Base-by-base conservation (phyloP, 148 eudicot genomes). In the Tetragonia tetragonoides region DNA sequence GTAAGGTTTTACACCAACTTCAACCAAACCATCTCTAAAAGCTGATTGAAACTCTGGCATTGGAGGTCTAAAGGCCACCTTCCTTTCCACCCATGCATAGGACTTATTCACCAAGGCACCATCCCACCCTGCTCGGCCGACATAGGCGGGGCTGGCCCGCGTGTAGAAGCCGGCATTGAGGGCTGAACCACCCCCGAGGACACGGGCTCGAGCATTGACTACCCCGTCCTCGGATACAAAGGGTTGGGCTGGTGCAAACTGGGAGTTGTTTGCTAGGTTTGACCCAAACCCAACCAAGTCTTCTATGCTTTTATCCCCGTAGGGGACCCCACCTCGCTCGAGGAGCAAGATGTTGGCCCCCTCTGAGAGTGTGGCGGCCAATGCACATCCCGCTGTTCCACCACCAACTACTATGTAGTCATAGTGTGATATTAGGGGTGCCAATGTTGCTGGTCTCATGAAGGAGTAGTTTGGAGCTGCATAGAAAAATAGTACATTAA, bases 201-300 rank as follows among this genome's bases (percentile, higher is more conserved):
- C 84, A 5, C 87, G 41, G 0, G 88, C 84, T 2, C 90, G 76
- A 7, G 88, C 77, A 44, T 83, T 88, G 66, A 81, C 78, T 17
- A 88, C 90, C 12, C 90, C 90, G 24, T 88, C 90, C n/a, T 79
- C 85, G 0, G 90, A 85, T 57, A 85, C 77, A 24, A 88, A 88
- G 0, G 68, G 85, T 69, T 88, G 90, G 24, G 90, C 85, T 0
- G 87, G 28, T 28, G 90, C 75, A 2, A 73, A 37, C 4, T 62
- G 46, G 2, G 81, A 60, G 2, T 42, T 24, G 28, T 88, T 83
- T 0, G 28, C 84, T 21, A 88, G 73, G 75, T 84, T 80, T 62
- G 76, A 40, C 11, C 79, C 82, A 7, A 88, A 88, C 0, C 39
- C 51, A 14, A 10, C 61, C 23, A 83, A 44, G 28, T 77, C 64